phyloP scores from a whole-genome alignment of 768 basidiomycete species.

The Mycena vulgaris region DNA sequence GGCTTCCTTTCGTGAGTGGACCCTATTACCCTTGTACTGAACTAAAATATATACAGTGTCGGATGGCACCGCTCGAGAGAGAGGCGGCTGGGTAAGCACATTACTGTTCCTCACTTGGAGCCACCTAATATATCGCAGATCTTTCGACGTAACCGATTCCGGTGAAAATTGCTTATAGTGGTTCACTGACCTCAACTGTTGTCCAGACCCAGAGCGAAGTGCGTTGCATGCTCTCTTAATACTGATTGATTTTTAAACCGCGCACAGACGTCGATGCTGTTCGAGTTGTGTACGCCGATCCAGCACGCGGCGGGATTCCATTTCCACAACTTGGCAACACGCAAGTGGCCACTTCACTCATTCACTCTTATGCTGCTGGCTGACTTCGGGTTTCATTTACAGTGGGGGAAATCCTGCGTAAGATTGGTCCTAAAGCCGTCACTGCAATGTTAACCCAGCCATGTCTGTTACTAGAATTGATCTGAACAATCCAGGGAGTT shows the following conservation, averaged over 20 bases:
- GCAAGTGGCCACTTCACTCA: background rate
- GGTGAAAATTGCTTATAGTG: no score
- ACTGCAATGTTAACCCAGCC: no score
- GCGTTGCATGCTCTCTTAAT: background rate
- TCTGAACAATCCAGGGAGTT: no score
- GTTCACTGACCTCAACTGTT: background rate
- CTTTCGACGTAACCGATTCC: conserved; percentile 3
- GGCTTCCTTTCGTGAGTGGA: background rate
- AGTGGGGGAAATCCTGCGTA: no score
- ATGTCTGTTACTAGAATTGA: no score
- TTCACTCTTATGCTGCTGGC: no score
- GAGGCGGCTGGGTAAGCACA: conserved; percentile 1
- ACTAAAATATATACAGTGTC: background rate
- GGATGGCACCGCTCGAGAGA: conserved; percentile 1
- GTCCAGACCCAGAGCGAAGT: background rate
- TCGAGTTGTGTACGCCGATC: background rate
- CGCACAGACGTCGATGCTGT: background rate
- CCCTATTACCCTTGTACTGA: background rate
- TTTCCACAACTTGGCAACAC: conserved; percentile 6
- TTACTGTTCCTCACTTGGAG: background rate
- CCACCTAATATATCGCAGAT: no score
- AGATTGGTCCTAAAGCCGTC: no score
- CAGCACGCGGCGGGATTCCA: conserved; percentile 4
- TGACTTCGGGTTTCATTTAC: no score
- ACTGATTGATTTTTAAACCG: background rate